A percentile compares a stretch with the other conserved stretches of the same genome.
These are phyloP conservation scores for Umbelopsis isabellina DNA, from an alignment of 192 early-diverging fungal species.

Conservation along the genomic window DNA sequence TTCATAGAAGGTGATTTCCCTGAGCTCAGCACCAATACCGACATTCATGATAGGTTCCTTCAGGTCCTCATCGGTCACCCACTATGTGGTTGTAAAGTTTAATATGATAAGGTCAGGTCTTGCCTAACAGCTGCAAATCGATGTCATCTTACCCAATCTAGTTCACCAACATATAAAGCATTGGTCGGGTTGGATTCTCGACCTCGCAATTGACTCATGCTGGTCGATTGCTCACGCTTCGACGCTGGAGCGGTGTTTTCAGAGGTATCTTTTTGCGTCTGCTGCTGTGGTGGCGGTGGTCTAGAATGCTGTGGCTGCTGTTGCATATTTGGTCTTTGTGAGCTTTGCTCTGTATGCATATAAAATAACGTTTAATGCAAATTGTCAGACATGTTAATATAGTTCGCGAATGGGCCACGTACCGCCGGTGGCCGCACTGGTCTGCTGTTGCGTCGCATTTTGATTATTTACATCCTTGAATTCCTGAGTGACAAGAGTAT, in stretches of 20 bases:
- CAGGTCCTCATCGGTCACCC: constrained; percentile 61
- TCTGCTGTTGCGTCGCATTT: constrained; percentile 16
- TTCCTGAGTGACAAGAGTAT: constrained; percentile 8
- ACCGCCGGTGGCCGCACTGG: constrained; percentile 2
- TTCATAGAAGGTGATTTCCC: constrained; percentile 61
- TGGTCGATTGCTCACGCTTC: constrained; percentile 30
- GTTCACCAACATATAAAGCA: constrained; percentile 48
- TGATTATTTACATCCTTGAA: constrained; percentile 21
- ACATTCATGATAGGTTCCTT: constrained; percentile 46
- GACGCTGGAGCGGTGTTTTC: constrained; percentile 15
- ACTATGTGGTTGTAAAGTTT: constrained; percentile 38
- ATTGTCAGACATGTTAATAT: background rate
- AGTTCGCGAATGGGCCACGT: background rate
- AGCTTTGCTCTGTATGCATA: background rate
- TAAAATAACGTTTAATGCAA: background rate
- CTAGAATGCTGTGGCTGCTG: constrained; percentile 23
- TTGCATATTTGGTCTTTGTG: background rate
- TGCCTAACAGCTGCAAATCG: background rate
- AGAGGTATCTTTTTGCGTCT: background rate
- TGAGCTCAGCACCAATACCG: constrained; percentile 52
- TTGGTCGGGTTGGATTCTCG: constrained; percentile 35
- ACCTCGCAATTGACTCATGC: constrained; percentile 30
- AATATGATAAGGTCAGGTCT: background rate
- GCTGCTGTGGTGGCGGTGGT: constrained; percentile 13
- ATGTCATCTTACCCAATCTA: constrained; percentile 43